Base-by-base conservation (phyloP, 371 early-diverging fungal species). In the Syncephalastrum monosporum region DNA sequence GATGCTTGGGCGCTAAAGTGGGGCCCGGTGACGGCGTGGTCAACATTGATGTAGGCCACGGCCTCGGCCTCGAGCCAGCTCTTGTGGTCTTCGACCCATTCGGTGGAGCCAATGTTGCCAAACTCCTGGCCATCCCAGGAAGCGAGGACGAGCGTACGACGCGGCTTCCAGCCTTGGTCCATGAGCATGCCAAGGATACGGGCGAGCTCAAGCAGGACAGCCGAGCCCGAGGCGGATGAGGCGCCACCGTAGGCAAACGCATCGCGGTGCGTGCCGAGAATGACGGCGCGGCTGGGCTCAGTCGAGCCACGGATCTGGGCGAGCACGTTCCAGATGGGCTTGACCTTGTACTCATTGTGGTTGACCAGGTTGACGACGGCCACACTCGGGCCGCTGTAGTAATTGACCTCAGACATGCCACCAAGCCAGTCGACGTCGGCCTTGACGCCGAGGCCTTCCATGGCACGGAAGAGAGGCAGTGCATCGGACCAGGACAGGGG, bases 81-180 rank as follows among this genome's bases (percentile, higher is more conserved):
- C 16, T 76, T 56, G 50, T 85, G 69, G 42, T 86, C 82, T 60
- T 88, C 89, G 1, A 85, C 89, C 81, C 82, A 88, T 64, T 88
- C 89, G 13, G 88, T 87, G 13, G 86, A 83, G 1, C 89, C 89
- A 23, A 85, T 65, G 25, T 76, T 58, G 12, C 88, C 85, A 64
- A 85, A 86, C 60, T 84, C 87, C 51, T 79, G 83, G 15, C 78
- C 89, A 65, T 88, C 89, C 89, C 89, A 88, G 24, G 83, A 82
- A 13, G 82, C 84, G 42, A 88, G 61, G 8, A 84, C 59, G 17
- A 88, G 78, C 13, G 88, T 81, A 29, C 89, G 82, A 16, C 82
- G 77, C 2, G 89, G 89, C 19, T 73, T 72, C 89, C 89, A 88
- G 10, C 88, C 89, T 8, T 70, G 65, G 57, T 82, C 65, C 15